A percentile compares a stretch with the other conserved stretches of the same genome.
Conservation (phyloP, 78 protist species). For the Cavenderia fasciculata region DNA sequence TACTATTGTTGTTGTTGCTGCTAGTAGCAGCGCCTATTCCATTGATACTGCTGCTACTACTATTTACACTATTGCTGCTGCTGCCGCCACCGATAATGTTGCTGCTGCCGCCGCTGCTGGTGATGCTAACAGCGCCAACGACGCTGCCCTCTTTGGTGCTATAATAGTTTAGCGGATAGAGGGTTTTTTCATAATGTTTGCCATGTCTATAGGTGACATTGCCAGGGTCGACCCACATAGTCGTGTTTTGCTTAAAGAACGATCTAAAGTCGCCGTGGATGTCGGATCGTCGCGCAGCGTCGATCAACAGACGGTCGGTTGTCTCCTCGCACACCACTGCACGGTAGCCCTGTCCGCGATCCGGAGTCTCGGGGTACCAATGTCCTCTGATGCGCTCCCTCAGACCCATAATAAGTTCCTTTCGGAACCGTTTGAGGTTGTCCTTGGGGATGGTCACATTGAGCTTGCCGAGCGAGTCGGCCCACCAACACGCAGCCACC, state of each 20-base stretch:
- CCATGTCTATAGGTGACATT: slow-evolving; percentile 72
- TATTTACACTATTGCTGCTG: background rate
- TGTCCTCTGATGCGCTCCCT: slow-evolving; percentile 54
- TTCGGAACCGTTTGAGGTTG: slow-evolving; percentile 46
- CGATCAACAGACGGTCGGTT: slow-evolving; percentile 54
- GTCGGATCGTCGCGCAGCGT: slow-evolving; percentile 60
- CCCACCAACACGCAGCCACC: slow-evolving; percentile 76
- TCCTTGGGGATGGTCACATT: slow-evolving; percentile 46
- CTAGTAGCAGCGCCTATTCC: background rate
- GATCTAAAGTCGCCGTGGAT: slow-evolving; percentile 54
- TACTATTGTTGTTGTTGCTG: slow-evolving; percentile 96
- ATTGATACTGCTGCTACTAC: background rate
- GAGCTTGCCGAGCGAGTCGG: slow-evolving; percentile 48
- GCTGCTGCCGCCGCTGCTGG: background rate
- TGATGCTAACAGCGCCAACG: background rate
- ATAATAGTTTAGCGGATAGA: slow-evolving; percentile 21
- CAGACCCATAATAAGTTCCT: slow-evolving; percentile 35
- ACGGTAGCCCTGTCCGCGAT: slow-evolving; percentile 68
- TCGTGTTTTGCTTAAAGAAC: slow-evolving; percentile 53
- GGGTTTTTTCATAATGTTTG: slow-evolving; percentile 66
- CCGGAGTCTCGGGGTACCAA: slow-evolving; percentile 68
- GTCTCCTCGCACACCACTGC: slow-evolving; percentile 66
- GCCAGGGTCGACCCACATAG: slow-evolving; percentile 74
- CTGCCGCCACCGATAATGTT: background rate
- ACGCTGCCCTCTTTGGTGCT: background rate